phyloP scores from a whole-genome alignment of 225 moss, liverwort and hornwort species.

The Climacium dendroides region DNA sequence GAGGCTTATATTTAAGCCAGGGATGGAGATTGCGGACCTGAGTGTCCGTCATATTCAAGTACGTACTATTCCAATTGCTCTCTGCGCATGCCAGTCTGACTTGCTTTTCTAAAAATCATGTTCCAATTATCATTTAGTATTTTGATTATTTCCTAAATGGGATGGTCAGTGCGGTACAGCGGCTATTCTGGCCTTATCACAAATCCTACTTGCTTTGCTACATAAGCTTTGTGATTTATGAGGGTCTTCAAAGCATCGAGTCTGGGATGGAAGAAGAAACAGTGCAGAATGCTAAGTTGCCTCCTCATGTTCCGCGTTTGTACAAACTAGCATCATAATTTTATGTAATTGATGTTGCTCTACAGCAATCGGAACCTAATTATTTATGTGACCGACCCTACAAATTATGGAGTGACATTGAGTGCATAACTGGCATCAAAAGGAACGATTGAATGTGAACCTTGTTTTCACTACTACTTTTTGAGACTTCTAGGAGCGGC shows the following conservation, averaged over 20 bases:
- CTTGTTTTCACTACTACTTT: neutral
- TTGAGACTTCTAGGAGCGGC: neutral
- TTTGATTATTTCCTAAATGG: neutral
- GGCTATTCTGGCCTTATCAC: neutral
- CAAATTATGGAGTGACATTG: neutral
- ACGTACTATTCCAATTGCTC: neutral
- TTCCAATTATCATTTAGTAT: neutral
- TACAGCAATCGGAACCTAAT: neutral
- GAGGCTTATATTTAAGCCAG: neutral
- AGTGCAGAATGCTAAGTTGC: neutral
- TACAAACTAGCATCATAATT: neutral
- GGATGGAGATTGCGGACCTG: neutral
- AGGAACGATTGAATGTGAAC: neutral
- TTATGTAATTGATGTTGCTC: neutral
- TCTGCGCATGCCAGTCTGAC: neutral
- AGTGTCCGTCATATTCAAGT: neutral
- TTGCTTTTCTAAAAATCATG: neutral
- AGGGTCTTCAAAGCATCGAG: neutral
- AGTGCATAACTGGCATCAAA: neutral
- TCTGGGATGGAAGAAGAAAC: neutral
- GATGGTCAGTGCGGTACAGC: neutral
- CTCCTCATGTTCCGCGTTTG: neutral
- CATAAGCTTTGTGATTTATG: neutral
- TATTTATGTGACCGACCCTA: neutral
- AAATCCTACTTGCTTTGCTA: neutral